phyloP scores from a whole-genome alignment of 1,284 basidiomycete genomes.

The Schizophyllum commune region DNA sequence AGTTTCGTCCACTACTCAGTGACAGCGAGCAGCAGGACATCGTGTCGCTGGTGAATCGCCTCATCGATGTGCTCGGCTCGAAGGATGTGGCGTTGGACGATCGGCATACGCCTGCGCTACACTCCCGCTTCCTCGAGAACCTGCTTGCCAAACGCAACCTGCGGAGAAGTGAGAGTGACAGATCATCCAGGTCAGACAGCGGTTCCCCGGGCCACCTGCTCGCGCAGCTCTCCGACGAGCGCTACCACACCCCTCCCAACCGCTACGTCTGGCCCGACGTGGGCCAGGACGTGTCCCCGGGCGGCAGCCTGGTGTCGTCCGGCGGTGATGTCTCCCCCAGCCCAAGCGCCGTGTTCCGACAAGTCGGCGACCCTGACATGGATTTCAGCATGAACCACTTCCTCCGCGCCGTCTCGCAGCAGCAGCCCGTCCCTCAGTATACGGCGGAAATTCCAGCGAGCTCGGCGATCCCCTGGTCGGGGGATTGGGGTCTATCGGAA shows the following conservation, averaged over 20 bases:
- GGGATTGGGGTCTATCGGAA: background rate
- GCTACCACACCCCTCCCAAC: constrained; percentile 19
- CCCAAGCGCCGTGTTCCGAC: constrained; percentile 1
- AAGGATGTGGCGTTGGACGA: constrained; percentile 40
- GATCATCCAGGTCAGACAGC: constrained; percentile 3
- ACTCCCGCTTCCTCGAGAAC: constrained; percentile 42
- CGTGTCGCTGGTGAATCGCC: constrained; percentile 28
- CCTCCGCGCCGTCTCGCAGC: constrained; percentile 24
- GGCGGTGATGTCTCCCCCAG: constrained; percentile 8
- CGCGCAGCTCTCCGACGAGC: constrained; percentile 17
- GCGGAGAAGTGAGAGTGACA: constrained; percentile 9
- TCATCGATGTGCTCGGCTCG: constrained; percentile 41
- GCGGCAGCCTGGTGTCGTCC: background rate
- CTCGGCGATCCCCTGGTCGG: background rate
- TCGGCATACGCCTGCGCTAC: constrained; percentile 42
- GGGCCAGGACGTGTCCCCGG: constrained; percentile 7
- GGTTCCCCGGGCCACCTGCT: constrained; percentile 9
- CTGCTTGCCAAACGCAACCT: constrained; percentile 35
- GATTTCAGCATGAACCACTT: constrained; percentile 36
- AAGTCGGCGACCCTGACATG: constrained; percentile 25
- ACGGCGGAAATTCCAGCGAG: background rate
- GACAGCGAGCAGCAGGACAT: constrained; percentile 34
- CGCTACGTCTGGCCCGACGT: constrained; percentile 35
- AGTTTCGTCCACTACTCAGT: constrained; percentile 33
- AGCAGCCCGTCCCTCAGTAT: background rate